Percentiles rank a stretch among this genome's conserved stretches.
Evolutionary conservation across 768 basidiomycete species (phyloP).

Genomic region (Melanogaster broomeanus): DNA sequence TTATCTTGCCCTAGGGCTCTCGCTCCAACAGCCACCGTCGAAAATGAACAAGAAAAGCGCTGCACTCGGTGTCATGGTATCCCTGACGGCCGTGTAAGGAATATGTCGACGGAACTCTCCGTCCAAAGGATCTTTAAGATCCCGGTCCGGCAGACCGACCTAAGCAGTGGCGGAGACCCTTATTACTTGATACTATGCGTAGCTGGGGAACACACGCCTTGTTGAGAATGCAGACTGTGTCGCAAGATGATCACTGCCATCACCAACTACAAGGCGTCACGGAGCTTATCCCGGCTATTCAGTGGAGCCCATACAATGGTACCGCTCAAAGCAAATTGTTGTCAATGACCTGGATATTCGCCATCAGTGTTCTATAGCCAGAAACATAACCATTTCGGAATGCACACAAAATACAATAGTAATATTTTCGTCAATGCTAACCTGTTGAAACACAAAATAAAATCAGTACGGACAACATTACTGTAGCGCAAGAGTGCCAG

Average conservation of each 20-base stretch:
- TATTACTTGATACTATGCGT: neutral
- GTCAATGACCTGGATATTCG: neutral
- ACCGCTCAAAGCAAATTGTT: neutral
- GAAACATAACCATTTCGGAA: neutral
- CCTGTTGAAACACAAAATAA: neutral
- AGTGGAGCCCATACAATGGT: neutral
- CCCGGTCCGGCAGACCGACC: neutral
- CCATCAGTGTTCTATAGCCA: conserved; percentile 9
- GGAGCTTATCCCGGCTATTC: neutral
- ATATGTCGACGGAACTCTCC: conserved; percentile 1
- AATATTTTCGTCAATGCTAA: conserved; percentile 2
- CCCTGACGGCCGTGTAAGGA: conserved; percentile 3
- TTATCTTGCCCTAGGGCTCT: neutral
- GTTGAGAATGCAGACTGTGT: neutral
- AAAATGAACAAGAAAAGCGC: neutral
- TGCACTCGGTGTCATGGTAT: neutral
- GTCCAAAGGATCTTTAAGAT: conserved; percentile 1
- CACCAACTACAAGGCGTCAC: neutral
- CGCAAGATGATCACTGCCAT: neutral
- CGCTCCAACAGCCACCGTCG: neutral
- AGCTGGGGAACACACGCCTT: neutral
- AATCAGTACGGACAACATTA: neutral
- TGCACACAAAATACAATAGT: neutral
- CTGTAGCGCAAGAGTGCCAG: neutral
- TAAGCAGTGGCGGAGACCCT: neutral